Conservation (phyloP, 345 rosid genomes). For the Geranium brycei region DNA sequence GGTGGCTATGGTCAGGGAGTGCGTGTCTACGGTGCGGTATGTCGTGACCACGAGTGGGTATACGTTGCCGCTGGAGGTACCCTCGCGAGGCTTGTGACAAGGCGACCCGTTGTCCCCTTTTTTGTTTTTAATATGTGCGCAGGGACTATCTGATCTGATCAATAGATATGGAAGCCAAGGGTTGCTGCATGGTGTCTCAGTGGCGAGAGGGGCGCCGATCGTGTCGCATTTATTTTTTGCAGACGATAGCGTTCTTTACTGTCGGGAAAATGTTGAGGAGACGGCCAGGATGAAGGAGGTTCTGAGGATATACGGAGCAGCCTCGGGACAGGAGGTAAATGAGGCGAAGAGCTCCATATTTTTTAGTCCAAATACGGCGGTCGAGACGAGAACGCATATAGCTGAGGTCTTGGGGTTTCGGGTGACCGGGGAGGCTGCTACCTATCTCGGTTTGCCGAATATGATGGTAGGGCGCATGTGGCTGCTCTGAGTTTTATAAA, state of each 20-base stretch:
- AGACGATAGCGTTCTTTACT: neutral
- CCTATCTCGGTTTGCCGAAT: too few relatives aligned
- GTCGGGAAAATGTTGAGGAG: neutral
- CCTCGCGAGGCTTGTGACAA: neutral
- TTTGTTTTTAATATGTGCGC: neutral
- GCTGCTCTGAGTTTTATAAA: too few relatives aligned
- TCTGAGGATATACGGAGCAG: neutral
- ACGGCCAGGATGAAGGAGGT: neutral
- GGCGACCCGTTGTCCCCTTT: neutral
- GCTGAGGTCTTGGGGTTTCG: too few relatives aligned
- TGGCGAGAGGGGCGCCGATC: neutral
- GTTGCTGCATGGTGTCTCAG: neutral
- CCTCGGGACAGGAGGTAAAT: neutral
- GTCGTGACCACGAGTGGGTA: neutral
- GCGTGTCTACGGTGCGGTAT: neutral
- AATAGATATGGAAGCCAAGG: neutral
- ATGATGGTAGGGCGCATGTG: too few relatives aligned
- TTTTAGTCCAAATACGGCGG: too few relatives aligned
- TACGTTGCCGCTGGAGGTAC: too few relatives aligned
- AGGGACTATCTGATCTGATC: neutral
- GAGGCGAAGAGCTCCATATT: neutral
- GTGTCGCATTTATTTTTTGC: neutral
- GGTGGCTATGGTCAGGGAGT: neutral
- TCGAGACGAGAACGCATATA: too few relatives aligned
- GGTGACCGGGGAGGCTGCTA: too few relatives aligned